A percentile compares a stretch with the other conserved stretches of the same genome.
phyloP scores from a whole-genome alignment of 106 monocot species.

The Phalaenopsis equestris region DNA sequence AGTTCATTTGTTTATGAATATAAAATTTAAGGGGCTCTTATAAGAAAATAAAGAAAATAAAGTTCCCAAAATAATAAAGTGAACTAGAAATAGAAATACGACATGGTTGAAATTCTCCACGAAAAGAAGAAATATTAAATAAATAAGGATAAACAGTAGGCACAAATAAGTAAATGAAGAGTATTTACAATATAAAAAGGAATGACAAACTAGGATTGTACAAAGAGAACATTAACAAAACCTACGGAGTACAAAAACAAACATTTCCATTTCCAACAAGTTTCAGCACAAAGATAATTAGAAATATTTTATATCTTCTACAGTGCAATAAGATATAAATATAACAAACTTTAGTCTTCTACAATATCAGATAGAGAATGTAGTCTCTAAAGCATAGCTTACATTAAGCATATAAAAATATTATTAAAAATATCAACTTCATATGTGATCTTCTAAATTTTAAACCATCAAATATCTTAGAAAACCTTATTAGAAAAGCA shows the following conservation, averaged over 20 bases:
- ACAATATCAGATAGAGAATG: not conserved
- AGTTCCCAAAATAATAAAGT: not conserved
- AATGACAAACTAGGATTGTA: not conserved
- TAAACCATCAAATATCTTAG: not conserved
- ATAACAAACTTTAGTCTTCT: not conserved
- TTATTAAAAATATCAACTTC: not conserved
- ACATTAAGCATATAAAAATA: not conserved
- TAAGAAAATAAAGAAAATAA: not conserved
- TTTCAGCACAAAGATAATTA: not conserved
- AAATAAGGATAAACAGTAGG: not conserved
- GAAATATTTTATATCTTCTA: not conserved
- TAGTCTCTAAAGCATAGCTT: not conserved
- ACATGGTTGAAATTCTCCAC: not conserved
- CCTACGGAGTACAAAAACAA: not conserved
- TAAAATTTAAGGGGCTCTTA: not conserved
- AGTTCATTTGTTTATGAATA: not conserved
- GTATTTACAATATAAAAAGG: not conserved
- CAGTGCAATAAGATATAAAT: not conserved
- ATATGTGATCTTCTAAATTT: not conserved
- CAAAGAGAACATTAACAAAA: not conserved
- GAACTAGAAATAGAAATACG: not conserved
- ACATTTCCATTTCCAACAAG: not conserved
- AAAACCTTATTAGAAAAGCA: not conserved
- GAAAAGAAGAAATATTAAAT: not conserved
- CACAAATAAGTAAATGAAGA: not conserved